Conservation (phyloP, 192 early-diverging fungal genomes). For the Globomyces pollinis-pini region DNA sequence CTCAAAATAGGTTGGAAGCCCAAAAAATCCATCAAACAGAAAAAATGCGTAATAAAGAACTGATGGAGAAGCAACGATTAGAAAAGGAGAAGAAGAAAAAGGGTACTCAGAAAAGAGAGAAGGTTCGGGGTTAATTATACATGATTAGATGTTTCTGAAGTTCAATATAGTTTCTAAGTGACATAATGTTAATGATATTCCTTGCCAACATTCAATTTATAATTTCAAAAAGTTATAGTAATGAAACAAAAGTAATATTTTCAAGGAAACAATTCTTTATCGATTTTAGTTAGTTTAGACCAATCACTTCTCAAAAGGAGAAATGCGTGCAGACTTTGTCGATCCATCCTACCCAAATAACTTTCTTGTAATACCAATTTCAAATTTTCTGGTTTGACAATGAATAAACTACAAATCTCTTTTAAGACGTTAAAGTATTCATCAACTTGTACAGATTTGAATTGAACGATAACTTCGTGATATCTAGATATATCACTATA, state of each 20-base stretch:
- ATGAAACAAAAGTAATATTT: too few species aligned
- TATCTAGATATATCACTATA: slow-evolving; percentile 82
- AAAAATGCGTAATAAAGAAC: slow-evolving; percentile 19
- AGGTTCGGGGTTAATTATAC: slow-evolving; percentile 22
- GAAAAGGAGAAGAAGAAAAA: slow-evolving; percentile 39
- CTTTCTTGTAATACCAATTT: slow-evolving; percentile 82
- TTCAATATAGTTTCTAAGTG: too few species aligned
- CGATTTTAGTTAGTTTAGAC: slow-evolving; percentile 29
- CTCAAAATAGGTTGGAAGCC: slow-evolving; percentile 4
- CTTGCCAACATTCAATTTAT: too few species aligned
- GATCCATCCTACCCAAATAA: slow-evolving; percentile 67
- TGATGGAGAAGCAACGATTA: slow-evolving; percentile 30
- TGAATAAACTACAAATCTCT: slow-evolving; percentile 87
- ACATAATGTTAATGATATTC: too few species aligned
- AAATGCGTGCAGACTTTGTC: slow-evolving; percentile 75
- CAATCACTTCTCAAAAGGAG: slow-evolving; percentile 82
- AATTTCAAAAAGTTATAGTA: too few species aligned
- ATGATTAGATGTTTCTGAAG: too few species aligned
- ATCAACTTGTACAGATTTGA: slow-evolving; percentile 64
- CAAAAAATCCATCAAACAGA: slow-evolving; percentile 17
- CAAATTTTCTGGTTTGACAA: slow-evolving; percentile 86
- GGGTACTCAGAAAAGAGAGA: slow-evolving; percentile 36
- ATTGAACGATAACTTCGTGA: slow-evolving; percentile 72
- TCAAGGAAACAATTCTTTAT: slow-evolving; percentile 17
- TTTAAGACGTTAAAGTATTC: slow-evolving; percentile 86